Base-by-base conservation (phyloP, 2,329 filamentous ascomycete species). In the Aspergillus tamarii region DNA sequence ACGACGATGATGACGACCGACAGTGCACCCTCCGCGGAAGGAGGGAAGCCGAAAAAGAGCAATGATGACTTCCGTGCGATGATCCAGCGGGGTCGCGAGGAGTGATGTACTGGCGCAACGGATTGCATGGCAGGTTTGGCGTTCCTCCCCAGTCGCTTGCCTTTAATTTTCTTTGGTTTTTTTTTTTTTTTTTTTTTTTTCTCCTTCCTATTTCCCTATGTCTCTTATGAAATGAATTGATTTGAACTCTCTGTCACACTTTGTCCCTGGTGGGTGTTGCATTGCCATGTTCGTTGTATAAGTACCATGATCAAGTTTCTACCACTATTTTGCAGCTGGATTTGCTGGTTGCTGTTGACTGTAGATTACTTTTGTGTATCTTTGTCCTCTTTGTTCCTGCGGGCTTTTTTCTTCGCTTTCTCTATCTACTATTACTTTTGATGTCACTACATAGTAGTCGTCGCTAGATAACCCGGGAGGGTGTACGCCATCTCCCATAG, bases 51-150 rank as follows among this genome's bases (percentile, higher is more conserved):
- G 62, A 74, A 74, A 67, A 88, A 86, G 77, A 87, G 83, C 69
- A 88, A 88, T 70, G 81, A 81, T 57, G 85, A 87, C 70, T 88
- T 88, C 73, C 82, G 84, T 61, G 80, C 80, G 36, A 82, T 87
- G 82, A 78, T 87, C 55, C 75, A 83, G 66, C 79, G 78, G 64
- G 78, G 67, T 69, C 73, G 68, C 57, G 64, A 64, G 68, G 70
- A 71, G 63, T 74, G 65, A 75, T 69, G 39, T 61, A 59, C 26
- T 57, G 54, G 60, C 45, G 52, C 59, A 60, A 64, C 67, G 71
- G 68, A 69, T 66, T 65, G 67, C 67, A 68, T 70, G 71, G 67
- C 70, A 69, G 72, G 67, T 67, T 54, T 68, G 72, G 72, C 70
- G 71, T 75, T 66, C 16, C 46, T 53, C 50, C 61, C 45, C 55